These are phyloP conservation scores for Boletellus sp. DNA, from an alignment of 768 basidiomycete genomes.

Conservation along the genomic window DNA sequence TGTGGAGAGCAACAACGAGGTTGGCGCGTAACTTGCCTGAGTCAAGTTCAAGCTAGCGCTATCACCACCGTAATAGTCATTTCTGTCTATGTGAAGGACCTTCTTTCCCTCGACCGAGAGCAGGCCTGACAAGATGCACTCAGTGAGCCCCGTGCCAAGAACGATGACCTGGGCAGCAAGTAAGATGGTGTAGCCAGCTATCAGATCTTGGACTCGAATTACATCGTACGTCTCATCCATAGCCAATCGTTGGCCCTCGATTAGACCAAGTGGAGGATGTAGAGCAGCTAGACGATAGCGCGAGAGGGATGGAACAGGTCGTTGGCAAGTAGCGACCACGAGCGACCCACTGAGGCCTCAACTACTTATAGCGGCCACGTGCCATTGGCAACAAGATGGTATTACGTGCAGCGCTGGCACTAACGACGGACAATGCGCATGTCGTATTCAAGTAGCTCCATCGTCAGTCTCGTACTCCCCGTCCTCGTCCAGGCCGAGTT, in stretches of 20 bases:
- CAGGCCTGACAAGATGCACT: conserved; percentile 96
- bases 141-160: conserved; percentile 95
- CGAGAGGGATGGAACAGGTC: conserved; percentile 3
- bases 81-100: conserved; percentile 97
- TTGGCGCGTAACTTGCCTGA: conserved; percentile 57
- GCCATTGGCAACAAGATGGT: conserved; percentile 8
- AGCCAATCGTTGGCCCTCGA: conserved; percentile 24
- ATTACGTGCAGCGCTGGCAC: conserved; percentile 10
- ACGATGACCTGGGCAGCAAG: conserved; percentile 64
- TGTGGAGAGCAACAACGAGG: background rate
- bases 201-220: conserved; percentile 23
- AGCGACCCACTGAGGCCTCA: conserved; percentile 1
- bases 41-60: conserved; percentile 96
- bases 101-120: conserved; percentile 99
- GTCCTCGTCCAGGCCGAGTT: conserved; percentile 13
- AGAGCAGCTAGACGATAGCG: conserved; percentile 4
- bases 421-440: conserved; percentile 1
- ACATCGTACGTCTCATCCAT: conserved; percentile 99
- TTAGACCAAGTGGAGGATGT: conserved; percentile 9
- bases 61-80: conserved; percentile 98
- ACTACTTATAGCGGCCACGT: conserved; percentile 34
- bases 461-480: conserved; percentile 22
- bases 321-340: conserved; percentile 15
- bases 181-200: conserved; percentile 4
- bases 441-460: conserved; percentile 6